Evolutionary conservation across 768 basidiomycete genomes (phyloP), one percentile per base, ranked within the genome.

Genomic region (Trametes cinnabarina): DNA sequence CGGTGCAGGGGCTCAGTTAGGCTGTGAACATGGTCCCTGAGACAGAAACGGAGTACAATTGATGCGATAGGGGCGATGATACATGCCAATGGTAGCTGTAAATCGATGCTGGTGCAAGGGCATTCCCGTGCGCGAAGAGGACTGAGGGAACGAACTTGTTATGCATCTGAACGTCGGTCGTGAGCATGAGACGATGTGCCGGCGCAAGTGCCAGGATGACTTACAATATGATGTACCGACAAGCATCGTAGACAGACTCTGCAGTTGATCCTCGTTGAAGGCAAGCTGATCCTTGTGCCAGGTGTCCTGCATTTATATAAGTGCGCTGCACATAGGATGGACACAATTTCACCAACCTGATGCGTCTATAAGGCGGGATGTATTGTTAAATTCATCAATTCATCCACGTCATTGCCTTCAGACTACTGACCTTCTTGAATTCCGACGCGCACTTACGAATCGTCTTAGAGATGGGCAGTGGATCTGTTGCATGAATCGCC

Each of bases 201-300:
- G 12, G 30, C 30, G 12, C 6, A 1, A n/a, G n/a, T n/a, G n/a
- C 30, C 2, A 12, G 7, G 30, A 32, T 32, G n/a, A 76, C 86
- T 76, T 68, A 90, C 89, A 92, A 68, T 92, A 92, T 15, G 90
- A 94, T 47, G 91, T 95, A 42, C 93, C 93, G 26, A 92, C 90
- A 35, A 95, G 78, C 84, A 94, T 93, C 37, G 87, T 86, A 23
- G 91, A 90, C 63, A 96, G 80, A 64, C 84, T 88, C 69, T 91
- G 88, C 47, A 94, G 72, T 66, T 94, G 93, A 67, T 95, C 93
- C 72, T 96, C 93, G 66, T 92, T 85, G 70, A 96, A 95, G 51
- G 81, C 79, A 49, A 83, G 79, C 67, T 94, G 90, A 72, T 96
- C 93, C 66, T 88, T 90, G 67, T 91, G 90, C 92, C 92, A 94